phyloP scores from a whole-genome alignment of 805 yeast genomes.

The Saccharomyces jurei region DNA sequence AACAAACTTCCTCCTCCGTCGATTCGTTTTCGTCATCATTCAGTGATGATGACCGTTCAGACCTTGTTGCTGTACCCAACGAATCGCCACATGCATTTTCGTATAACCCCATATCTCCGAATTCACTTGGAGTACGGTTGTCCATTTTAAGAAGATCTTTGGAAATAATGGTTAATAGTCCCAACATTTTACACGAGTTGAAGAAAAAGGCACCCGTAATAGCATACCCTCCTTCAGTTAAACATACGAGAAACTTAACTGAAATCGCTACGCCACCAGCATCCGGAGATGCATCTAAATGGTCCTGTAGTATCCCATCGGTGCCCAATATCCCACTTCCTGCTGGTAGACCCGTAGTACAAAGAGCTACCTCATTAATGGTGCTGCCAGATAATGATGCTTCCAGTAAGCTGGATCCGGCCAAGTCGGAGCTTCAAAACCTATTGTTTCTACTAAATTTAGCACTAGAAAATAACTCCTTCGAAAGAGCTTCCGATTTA shows the following conservation, averaged over 20 bases:
- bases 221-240: neutral
- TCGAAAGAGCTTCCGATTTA: conserved; percentile 21
- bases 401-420: neutral
- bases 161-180: conserved; percentile 59
- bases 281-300: neutral
- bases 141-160: conserved; percentile 66
- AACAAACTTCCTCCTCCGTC: neutral
- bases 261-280: neutral
- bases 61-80: conserved; percentile 38
- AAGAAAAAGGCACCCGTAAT: neutral
- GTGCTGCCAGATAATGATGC: neutral
- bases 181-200: conserved; percentile 25
- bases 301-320: neutral
- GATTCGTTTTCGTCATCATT: neutral
- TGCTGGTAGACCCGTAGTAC: neutral
- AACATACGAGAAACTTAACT: conserved; percentile 4
- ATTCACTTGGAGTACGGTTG: conserved; percentile 64
- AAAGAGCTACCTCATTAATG: conserved; percentile 11
- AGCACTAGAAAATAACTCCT: conserved; percentile 20
- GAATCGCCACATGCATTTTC: conserved; percentile 79
- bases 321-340: neutral
- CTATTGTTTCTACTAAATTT: conserved; percentile 19
- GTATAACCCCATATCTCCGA: conserved; percentile 71
- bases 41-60: neutral
- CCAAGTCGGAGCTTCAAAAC: conserved; percentile 12